Conservation (phyloP, 2,329 filamentous ascomycete genomes). For the Colletotrichum melonis region DNA sequence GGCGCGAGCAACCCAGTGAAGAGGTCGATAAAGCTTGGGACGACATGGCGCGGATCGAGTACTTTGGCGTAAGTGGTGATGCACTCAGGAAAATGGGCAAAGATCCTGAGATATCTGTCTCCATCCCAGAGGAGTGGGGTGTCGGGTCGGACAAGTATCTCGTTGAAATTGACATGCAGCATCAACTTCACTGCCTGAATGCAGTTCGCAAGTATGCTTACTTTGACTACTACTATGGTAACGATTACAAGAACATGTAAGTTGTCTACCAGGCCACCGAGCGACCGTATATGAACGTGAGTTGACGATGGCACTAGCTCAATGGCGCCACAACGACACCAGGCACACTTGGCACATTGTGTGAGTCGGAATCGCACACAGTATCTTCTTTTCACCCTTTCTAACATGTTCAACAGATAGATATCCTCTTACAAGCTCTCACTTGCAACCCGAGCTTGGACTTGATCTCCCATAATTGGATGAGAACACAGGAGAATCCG, state of each 20-base stretch:
- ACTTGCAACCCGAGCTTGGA: constrained; percentile 28
- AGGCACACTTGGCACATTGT: constrained; percentile 21
- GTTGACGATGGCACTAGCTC: not conserved
- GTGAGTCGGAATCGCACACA: not conserved
- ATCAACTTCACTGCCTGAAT: constrained; percentile 30
- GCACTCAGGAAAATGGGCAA: constrained; percentile 31
- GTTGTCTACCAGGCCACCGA: not conserved
- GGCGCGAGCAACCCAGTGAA: constrained; percentile 32
- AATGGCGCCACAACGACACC: constrained; percentile 22
- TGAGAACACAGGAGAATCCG: constrained; percentile 26
- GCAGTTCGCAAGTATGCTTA: constrained; percentile 24
- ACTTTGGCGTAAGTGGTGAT: constrained; percentile 26
- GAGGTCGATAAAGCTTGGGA: constrained; percentile 40
- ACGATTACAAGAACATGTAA: constrained; percentile 19
- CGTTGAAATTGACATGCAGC: constrained; percentile 30
- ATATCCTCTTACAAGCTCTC: constrained; percentile 20
- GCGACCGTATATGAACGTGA: not conserved
- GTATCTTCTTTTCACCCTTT: no score
- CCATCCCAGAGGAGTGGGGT: constrained; percentile 31
- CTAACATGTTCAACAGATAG: not conserved
- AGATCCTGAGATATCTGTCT: constrained; percentile 23
- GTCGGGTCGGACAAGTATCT: constrained; percentile 27
- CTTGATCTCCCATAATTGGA: constrained; percentile 29
- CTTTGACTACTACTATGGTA: constrained; percentile 20
- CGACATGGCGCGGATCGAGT: constrained; percentile 23